Conservation (phyloP, 2,329 filamentous ascomycete genomes). For the Biscogniauxia marginata region DNA sequence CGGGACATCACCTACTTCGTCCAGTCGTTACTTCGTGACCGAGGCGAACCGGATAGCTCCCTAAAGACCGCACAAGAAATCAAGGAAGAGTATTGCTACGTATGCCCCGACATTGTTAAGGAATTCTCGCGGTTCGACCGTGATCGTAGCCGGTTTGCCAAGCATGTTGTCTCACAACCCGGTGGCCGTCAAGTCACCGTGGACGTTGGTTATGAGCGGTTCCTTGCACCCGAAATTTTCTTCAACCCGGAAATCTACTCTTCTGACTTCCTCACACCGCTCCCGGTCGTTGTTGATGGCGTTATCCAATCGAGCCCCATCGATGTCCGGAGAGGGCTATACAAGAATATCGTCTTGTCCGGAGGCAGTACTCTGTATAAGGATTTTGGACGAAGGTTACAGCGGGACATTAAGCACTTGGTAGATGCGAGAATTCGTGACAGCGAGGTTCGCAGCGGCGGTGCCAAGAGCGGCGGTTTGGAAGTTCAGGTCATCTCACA, state of each 20-base stretch:
- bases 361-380: conserved; percentile 98
- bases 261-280: conserved; percentile 93
- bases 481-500: conserved; percentile 97
- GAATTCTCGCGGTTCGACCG: conserved; percentile 94
- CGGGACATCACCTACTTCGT: conserved; percentile 99
- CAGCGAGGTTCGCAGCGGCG: conserved; percentile 87
- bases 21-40: conserved; percentile 90
- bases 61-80: conserved; percentile 97
- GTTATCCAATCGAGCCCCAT: conserved; percentile 98
- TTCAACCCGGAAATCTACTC: conserved; percentile 99
- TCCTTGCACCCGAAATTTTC: conserved; percentile 97
- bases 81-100: conserved; percentile 98
- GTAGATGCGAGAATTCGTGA: conserved; percentile 91
- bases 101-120: conserved; percentile 98
- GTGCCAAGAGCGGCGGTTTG: conserved; percentile 87
- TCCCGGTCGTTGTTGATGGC: conserved; percentile 90
- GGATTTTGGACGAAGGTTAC: conserved; percentile 92
- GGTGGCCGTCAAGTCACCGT: conserved; percentile 82
- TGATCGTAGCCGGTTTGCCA: conserved; percentile 85
- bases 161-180: conserved; percentile 83
- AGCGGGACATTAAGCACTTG: conserved; percentile 94
- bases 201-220: conserved; percentile 96
- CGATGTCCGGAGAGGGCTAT: conserved; percentile 91
- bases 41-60: conserved; percentile 93
- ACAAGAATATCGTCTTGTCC: conserved; percentile 99